Base-by-base conservation (phyloP, 2,329 filamentous ascomycete species). In the Herpotrichia juniperi region DNA sequence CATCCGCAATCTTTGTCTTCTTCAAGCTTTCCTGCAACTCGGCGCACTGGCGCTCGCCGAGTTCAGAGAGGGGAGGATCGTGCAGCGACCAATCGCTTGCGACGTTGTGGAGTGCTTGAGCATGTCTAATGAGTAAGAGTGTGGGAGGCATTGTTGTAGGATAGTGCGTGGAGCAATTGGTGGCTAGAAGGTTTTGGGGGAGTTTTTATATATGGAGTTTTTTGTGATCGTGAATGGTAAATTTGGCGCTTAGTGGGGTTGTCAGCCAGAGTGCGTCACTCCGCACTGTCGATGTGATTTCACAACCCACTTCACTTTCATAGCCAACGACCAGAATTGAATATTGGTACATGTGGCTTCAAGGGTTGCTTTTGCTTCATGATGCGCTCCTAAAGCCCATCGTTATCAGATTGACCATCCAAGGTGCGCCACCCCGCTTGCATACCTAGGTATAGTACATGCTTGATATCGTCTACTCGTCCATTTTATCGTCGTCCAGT, bases 401-500 rank as follows among this genome's bases (percentile, higher is more conserved):
- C 62, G 48, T 68, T 61, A 66, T 62, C 59, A 61, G 60, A 59
- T 48, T 63, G 53, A 56, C 58, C 58, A 56, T 69, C 63, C 66
- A 64, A 64, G 59, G 50, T 61, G 56, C 57, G 56, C 58, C 59
- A 51, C 40, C 48, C 40, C 35, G 43, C 44, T 51, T 31, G 43
- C 32, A 51, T 59, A 39, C 45, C 48, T 30, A 45, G 30, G 50
- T 59, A 57, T 59, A 56, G 52, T 57, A 60, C 58, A 59, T 42
- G 44, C 40, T 32, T 39, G n/a, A n/a, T 28, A 28, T 35, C 32
- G 30, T 59, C 60, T 87, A 96, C 76, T 94, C 91, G 79, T 96
- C 89, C 92, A 96, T 96, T 82, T 90, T 91, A 69, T 93, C 89
- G 51, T 91, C 88, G 14, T 94, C 90, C 64, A 96, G 80, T 47